Conservation (phyloP, 2,329 filamentous ascomycete species). For the Endocalyx cinctus region DNA sequence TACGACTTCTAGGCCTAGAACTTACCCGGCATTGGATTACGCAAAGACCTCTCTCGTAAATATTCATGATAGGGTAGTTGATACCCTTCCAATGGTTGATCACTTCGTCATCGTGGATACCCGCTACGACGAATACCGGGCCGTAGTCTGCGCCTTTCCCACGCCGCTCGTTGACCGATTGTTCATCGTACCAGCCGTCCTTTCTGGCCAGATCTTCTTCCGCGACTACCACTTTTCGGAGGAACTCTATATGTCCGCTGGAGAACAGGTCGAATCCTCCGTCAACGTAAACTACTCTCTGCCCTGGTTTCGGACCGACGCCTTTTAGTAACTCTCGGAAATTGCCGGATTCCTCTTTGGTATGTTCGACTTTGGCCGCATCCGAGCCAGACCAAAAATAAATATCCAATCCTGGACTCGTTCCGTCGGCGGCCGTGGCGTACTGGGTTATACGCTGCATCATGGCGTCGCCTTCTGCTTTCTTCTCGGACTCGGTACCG, state of each 20-base stretch:
- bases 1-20: no score
- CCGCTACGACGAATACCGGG: slow-evolving; percentile 83
- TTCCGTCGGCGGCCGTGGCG: slow-evolving; percentile 79
- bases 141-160: slow-evolving; percentile 69
- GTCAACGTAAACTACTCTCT: slow-evolving; percentile 89
- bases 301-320: slow-evolving; percentile 66
- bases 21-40: slow-evolving; percentile 88
- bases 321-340: slow-evolving; percentile 69
- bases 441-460: slow-evolving; percentile 75
- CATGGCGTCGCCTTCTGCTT: slow-evolving; percentile 62
- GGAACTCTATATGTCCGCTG: slow-evolving; percentile 93
- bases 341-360: slow-evolving; percentile 56
- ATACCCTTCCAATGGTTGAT: slow-evolving; percentile 96
- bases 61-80: slow-evolving; percentile 99
- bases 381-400: slow-evolving; percentile 71
- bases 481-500: slow-evolving; percentile 62
- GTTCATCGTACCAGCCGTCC: slow-evolving; percentile 70
- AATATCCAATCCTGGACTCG: slow-evolving; percentile 73
- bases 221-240: slow-evolving; percentile 67
- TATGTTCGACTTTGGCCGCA: slow-evolving; percentile 38
- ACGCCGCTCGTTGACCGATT: slow-evolving; percentile 58
- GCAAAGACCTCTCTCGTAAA: slow-evolving; percentile 91
- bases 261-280: slow-evolving; percentile 97
- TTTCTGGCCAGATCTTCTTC: slow-evolving; percentile 66
- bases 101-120: slow-evolving; percentile 89